These are phyloP conservation scores for Clavispora vitiphila DNA, from an alignment of 805 yeast species.

Conservation along the genomic window DNA sequence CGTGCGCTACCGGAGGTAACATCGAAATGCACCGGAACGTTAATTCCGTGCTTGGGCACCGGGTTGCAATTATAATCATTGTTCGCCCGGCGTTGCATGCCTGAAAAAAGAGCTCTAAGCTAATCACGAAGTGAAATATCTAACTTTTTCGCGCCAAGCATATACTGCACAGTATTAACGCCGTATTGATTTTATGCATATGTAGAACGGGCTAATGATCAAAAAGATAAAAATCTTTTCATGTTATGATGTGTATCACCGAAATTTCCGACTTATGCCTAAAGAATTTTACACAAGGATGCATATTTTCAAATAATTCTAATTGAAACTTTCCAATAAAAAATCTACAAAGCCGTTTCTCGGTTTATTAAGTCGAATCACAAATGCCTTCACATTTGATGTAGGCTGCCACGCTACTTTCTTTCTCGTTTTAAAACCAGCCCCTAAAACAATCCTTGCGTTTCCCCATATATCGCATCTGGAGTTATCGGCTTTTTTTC, in stretches of 20 bases:
- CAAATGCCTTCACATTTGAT: no score
- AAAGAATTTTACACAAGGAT: no score
- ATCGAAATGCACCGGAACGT: not conserved
- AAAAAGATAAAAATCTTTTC: not conserved
- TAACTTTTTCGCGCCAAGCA: not conserved
- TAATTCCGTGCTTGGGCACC: not conserved
- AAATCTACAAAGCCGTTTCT: no score
- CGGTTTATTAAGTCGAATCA: no score
- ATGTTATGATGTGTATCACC: not conserved
- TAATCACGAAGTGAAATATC: not conserved
- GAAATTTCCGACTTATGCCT: not conserved
- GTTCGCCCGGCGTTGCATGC: not conserved
- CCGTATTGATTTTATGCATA: not conserved
- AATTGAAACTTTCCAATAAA: no score
- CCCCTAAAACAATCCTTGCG: no score
- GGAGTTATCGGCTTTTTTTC: not conserved
- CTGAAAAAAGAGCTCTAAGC: not conserved
- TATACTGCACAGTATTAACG: not conserved
- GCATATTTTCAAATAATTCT: no score
- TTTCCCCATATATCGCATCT: not conserved
- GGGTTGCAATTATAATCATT: not conserved
- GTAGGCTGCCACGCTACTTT: no score
- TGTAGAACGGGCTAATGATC: not conserved
- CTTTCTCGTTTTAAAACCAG: no score
- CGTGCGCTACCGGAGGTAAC: constrained; percentile 3